Conservation (phyloP, 345 rosid species). For the Carallia pectinifolia region DNA sequence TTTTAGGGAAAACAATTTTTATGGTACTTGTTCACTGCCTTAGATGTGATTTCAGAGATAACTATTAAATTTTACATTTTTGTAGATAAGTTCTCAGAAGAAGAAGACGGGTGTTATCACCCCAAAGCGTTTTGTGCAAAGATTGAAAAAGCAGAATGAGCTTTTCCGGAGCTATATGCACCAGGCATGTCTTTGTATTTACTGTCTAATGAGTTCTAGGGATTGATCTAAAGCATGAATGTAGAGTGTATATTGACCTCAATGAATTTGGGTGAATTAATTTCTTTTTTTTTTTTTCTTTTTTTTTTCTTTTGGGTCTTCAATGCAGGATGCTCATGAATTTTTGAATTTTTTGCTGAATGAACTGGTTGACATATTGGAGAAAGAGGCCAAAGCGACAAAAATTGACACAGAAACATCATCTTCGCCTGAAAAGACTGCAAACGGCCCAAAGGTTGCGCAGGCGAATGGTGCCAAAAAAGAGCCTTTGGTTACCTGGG, state of each 20-base stretch:
- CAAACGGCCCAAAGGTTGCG: constrained; percentile 64
- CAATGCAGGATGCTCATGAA: constrained; percentile 93
- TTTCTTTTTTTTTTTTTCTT: neutral
- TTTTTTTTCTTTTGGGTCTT: neutral
- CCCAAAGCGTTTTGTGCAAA: constrained; percentile 94
- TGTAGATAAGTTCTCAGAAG: constrained; percentile 95
- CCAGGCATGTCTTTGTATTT: constrained; percentile 55
- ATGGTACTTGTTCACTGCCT: constrained; percentile 8
- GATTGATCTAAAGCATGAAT: neutral
- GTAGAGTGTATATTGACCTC: neutral
- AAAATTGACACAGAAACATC: constrained; percentile 74
- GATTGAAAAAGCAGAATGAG: constrained; percentile 99
- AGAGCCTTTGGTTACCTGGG: constrained; percentile 98
- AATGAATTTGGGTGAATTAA: neutral
- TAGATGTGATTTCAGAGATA: constrained; percentile 10
- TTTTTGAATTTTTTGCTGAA: constrained; percentile 94
- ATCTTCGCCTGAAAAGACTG: constrained; percentile 69
- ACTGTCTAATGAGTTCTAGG: neutral
- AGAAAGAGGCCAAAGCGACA: constrained; percentile 87
- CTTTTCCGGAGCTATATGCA: constrained; percentile 99
- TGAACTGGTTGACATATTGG: constrained; percentile 96
- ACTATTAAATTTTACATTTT: constrained; percentile 19
- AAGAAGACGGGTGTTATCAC: constrained; percentile 99
- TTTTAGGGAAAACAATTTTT: neutral
- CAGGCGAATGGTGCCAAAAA: constrained; percentile 72